Evolutionary conservation across 306 rosid species (phyloP), one percentile per base, ranked within the genome.

Genomic region (Prunus mira): DNA sequence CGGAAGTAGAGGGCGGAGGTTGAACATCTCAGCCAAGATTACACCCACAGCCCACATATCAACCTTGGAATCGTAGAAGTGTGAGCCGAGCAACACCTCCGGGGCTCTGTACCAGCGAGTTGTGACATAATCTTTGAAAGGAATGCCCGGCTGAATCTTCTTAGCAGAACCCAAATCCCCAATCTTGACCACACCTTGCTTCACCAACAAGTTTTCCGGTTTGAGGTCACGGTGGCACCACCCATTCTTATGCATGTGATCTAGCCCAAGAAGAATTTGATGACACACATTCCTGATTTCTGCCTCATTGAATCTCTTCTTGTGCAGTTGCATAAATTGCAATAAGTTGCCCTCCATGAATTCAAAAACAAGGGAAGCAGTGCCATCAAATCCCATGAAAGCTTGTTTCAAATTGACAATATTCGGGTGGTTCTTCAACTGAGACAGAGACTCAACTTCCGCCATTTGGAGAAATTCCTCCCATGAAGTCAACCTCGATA

Each of bases 31-130:
- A 0, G 65, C 65, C 2, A 71, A 55, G n/a, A 71, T 55, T 0
- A 13, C 51, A 0, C 75, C 65, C 9, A 71, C 17, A 7, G 75
- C 65, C 75, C 75, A 71, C 34, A 71, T 55, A 4, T 55, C 38
- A 2, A 71, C 51, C 10, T 71, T 54, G 6, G 27, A n/a, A 19
- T 22, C 12, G 8, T 52, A 71, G 14, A 5, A 0, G 47, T 8
- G 3, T 2, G 64, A 17, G 1, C 22, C 4, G 4, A 55, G n/a
- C 65, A 71, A 3, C 61, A 55, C 12, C 65, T 55, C 75, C 1
- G 52, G 52, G 5, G 65, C 65, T 13, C 75, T 7, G 4, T 55
- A 55, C 50, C 65, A 32, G 14, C 50, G 46, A 3, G 76, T 55
- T 7, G 32, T 20, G 4, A 71, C 15, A 1, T 70, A 32, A 17